Evolutionary conservation across 805 yeast species (phyloP).

Genomic region (Teunomyces tritomae): DNA sequence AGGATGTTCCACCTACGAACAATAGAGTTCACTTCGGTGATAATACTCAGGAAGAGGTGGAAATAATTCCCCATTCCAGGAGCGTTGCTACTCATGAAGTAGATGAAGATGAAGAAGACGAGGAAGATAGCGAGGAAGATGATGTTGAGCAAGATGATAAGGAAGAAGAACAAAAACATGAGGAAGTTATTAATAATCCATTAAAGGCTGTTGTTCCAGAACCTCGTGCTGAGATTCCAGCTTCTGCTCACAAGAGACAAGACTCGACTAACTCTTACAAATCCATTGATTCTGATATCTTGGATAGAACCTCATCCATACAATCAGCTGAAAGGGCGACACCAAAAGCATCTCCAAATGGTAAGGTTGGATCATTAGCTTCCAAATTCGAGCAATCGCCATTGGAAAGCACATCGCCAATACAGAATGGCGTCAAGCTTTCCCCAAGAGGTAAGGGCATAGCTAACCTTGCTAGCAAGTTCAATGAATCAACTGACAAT

Average conservation of each 20-base stretch:
- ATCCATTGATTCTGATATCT: background rate
- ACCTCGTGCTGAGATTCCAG: background rate
- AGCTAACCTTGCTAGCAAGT: slow-evolving; percentile 26
- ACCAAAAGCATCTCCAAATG: slow-evolving; percentile 12
- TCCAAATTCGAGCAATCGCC: slow-evolving; percentile 21
- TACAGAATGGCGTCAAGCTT: background rate
- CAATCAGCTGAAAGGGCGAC: background rate
- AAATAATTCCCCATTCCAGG: background rate
- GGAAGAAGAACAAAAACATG: too few relatives aligned
- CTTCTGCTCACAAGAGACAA: slow-evolving; percentile 2
- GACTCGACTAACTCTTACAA: background rate
- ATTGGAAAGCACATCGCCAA: background rate
- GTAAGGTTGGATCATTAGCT: slow-evolving; percentile 18
- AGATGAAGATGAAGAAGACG: background rate
- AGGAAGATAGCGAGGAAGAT: background rate
- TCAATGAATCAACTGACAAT: slow-evolving; percentile 17
- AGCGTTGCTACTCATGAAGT: background rate
- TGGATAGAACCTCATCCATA: background rate
- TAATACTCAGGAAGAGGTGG: background rate
- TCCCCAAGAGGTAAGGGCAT: slow-evolving; percentile 14
- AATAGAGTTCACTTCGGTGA: slow-evolving; percentile 2
- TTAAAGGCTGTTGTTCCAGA: background rate
- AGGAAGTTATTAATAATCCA: background rate
- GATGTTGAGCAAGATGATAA: background rate
- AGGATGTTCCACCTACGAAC: background rate